phyloP scores from a whole-genome alignment of 2,329 filamentous ascomycete species.

The Phaeosphaeria sp. region DNA sequence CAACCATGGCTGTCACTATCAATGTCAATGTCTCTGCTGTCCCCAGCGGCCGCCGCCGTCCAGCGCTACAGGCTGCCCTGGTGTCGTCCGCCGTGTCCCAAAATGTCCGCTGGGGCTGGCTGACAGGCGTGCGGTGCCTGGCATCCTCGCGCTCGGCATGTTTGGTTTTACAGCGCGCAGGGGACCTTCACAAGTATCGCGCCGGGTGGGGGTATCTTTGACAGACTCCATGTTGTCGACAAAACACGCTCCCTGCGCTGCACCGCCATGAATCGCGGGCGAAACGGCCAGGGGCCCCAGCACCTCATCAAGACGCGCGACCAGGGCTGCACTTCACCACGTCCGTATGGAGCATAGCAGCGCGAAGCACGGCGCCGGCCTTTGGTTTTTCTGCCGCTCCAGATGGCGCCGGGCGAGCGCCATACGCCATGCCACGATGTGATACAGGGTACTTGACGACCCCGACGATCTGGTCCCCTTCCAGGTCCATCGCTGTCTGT shows the following conservation, averaged over 20 bases:
- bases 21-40: too few relatives aligned
- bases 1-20: slow-evolving; percentile 12
- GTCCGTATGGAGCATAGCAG: slow-evolving; percentile 28
- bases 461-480: slow-evolving; percentile 50
- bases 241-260: slow-evolving; percentile 31
- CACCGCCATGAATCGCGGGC: slow-evolving; percentile 39
- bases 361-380: slow-evolving; percentile 27
- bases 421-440: slow-evolving; percentile 49
- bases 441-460: slow-evolving; percentile 48
- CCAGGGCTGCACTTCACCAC: slow-evolving; percentile 30
- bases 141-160: slow-evolving; percentile 14
- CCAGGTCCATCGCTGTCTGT: slow-evolving; percentile 37
- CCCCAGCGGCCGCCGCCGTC: not conserved
- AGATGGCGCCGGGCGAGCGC: slow-evolving; percentile 35
- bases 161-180: slow-evolving; percentile 34
- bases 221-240: slow-evolving; percentile 34
- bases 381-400: slow-evolving; percentile 39
- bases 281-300: slow-evolving; percentile 37
- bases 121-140: slow-evolving; percentile 17
- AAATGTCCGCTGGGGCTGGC: slow-evolving; percentile 14
- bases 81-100: not conserved
- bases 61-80: not conserved
- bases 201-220: slow-evolving; percentile 35
- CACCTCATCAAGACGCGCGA: slow-evolving; percentile 25
- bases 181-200: slow-evolving; percentile 18